Percentiles rank a stretch among this genome's conserved stretches.
These are phyloP conservation scores for Epithele typhae DNA, from an alignment of 768 basidiomycete species.

Conservation along the genomic window DNA sequence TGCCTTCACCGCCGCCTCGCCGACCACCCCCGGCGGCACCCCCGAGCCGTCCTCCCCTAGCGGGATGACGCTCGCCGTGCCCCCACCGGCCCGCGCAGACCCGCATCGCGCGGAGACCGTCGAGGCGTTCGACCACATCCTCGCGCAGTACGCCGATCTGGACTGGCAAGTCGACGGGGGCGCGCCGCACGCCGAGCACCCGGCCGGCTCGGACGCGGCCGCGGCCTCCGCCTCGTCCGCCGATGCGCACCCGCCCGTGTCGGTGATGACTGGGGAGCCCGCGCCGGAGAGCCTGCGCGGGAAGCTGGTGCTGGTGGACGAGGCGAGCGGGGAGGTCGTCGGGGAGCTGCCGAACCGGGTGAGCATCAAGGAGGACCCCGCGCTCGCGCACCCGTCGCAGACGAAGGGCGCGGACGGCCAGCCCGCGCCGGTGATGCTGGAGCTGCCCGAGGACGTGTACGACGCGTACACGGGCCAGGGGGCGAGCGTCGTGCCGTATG, in stretches of 20 bases:
- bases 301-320: constrained; percentile 66
- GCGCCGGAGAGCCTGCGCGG: constrained; percentile 32
- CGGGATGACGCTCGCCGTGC: constrained; percentile 24
- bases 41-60: constrained; percentile 13
- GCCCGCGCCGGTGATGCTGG: constrained; percentile 57
- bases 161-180: constrained; percentile 19
- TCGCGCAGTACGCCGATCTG: constrained; percentile 60
- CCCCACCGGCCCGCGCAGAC: constrained; percentile 21
- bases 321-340: constrained; percentile 66
- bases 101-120: constrained; percentile 47
- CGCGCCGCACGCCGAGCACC: background rate
- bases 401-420: constrained; percentile 31
- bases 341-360: constrained; percentile 62
- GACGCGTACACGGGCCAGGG: constrained; percentile 24
- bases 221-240: background rate
- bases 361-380: constrained; percentile 53
- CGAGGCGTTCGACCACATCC: constrained; percentile 60
- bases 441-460: constrained; percentile 50
- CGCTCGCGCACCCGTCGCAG: constrained; percentile 26
- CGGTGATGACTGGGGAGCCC: no score
- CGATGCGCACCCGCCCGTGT: background rate
- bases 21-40: constrained; percentile 16
- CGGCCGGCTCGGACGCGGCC: background rate
- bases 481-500: constrained; percentile 13
- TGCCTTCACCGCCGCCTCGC: constrained; percentile 36